Percentiles rank a stretch among this genome's conserved stretches.
phyloP scores from a whole-genome alignment of 139 green algal genomes.

The Monoraphidium neglectum region DNA sequence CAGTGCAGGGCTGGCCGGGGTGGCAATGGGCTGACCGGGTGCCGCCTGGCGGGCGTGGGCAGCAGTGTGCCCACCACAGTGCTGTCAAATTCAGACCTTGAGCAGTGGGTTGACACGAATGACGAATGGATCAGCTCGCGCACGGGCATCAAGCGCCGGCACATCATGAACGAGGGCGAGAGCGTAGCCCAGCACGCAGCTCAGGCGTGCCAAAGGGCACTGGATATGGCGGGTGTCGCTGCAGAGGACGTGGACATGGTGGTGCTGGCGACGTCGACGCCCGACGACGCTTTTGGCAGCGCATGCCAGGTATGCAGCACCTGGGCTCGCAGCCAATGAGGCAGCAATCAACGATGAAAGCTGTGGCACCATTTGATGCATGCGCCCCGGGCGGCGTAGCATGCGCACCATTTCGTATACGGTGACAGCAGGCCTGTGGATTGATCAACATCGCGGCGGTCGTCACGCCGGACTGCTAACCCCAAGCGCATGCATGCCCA shows the following conservation, averaged over 20 bases:
- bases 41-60: conserved; percentile 72
- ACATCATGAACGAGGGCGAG: conserved; percentile 81
- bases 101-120: conserved; percentile 92
- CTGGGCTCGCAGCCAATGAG: not conserved
- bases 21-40: conserved; percentile 23
- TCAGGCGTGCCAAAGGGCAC: conserved; percentile 62
- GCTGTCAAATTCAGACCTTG: conserved; percentile 92
- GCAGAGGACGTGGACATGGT: conserved; percentile 90
- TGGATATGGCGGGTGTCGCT: conserved; percentile 89
- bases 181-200: conserved; percentile 69
- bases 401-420: too few species aligned
- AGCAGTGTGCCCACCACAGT: conserved; percentile 75
- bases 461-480: too few species aligned
- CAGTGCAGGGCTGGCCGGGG: not conserved
- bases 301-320: conserved; percentile 67
- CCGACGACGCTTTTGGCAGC: conserved; percentile 95
- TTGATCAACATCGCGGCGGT: too few species aligned
- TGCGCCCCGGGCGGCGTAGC: too few species aligned
- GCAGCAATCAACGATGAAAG: too few species aligned
- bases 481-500: too few species aligned
- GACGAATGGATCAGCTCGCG: conserved; percentile 96
- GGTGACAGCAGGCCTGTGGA: too few species aligned
- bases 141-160: conserved; percentile 87
- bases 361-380: too few species aligned
- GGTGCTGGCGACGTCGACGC: conserved; percentile 90